phyloP scores from a whole-genome alignment of 148 eudicot species.

The Nepenthes gracilis region DNA sequence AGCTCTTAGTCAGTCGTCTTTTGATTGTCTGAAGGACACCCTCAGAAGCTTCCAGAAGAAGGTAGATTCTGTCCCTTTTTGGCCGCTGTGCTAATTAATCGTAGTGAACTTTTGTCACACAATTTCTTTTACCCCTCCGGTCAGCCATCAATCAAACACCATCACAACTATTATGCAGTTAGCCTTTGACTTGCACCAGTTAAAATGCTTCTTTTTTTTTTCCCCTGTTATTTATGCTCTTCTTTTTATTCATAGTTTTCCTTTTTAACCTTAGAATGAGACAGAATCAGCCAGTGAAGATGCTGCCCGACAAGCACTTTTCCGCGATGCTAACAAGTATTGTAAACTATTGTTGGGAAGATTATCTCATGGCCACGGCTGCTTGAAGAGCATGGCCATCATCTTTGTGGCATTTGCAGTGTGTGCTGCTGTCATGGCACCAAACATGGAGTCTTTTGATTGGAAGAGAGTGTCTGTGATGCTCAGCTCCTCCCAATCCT shows the following conservation, averaged over 20 bases:
- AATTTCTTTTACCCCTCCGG: neutral
- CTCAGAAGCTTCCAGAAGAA: conserved; percentile 54
- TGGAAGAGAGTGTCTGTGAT: conserved; percentile 40
- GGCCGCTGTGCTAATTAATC: neutral
- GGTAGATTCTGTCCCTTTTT: conserved; percentile 21
- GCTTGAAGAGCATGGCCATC: conserved; percentile 35
- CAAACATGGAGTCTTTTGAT: conserved; percentile 37
- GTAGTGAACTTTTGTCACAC: too few species aligned
- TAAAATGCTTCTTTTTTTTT: too few species aligned
- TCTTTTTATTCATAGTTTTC: neutral
- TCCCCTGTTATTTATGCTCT: neutral
- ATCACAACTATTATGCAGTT: neutral
- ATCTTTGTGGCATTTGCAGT: conserved; percentile 29
- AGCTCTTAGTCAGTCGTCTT: conserved; percentile 31
- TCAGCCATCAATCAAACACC: neutral
- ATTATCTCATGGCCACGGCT: conserved; percentile 55
- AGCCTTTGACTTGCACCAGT: too few species aligned
- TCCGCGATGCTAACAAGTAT: conserved; percentile 62
- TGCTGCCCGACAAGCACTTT: conserved; percentile 23
- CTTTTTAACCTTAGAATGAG: conserved; percentile 32
- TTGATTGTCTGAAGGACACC: conserved; percentile 37
- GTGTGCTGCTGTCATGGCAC: conserved; percentile 41
- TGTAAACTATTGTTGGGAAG: conserved; percentile 47
- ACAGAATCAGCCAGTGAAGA: conserved; percentile 39
- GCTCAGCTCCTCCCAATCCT: conserved; percentile 46